These are phyloP conservation scores for Sarocladiaceae sp. DNA, from an alignment of 2,329 filamentous ascomycete species.

Conservation along the genomic window DNA sequence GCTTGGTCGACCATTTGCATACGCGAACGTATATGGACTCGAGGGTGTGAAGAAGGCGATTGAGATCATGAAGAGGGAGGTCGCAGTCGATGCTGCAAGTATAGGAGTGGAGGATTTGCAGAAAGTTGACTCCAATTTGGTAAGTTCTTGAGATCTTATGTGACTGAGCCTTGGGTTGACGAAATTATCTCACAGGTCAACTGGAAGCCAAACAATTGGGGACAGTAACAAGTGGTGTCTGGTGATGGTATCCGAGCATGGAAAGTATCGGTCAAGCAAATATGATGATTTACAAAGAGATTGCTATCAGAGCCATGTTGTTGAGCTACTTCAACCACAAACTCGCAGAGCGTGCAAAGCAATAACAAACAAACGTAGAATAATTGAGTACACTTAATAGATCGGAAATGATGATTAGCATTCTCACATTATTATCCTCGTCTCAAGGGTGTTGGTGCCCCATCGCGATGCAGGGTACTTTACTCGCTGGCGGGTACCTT, in stretches of 20 bases:
- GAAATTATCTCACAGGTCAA: slow-evolving; percentile 1
- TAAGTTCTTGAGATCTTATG: neutral
- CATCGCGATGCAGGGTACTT: slow-evolving; percentile 1
- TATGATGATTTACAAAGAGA: too few species aligned
- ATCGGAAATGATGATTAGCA: neutral
- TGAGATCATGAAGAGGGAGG: slow-evolving; percentile 44
- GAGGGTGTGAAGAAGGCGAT: slow-evolving; percentile 42
- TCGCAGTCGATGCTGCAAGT: slow-evolving; percentile 39
- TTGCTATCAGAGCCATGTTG: too few species aligned
- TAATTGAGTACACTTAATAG: too few species aligned
- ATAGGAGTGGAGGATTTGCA: slow-evolving; percentile 35
- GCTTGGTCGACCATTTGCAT: slow-evolving; percentile 49
- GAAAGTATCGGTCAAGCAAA: too few species aligned
- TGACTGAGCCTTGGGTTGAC: neutral
- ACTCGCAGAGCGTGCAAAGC: too few species aligned
- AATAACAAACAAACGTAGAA: too few species aligned
- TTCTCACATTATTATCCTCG: neutral
- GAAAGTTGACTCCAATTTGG: slow-evolving; percentile 22
- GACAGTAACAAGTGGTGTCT: too few species aligned
- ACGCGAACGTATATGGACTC: slow-evolving; percentile 45
- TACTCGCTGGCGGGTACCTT: neutral
- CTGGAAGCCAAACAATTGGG: slow-evolving; percentile 1
- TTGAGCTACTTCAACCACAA: too few species aligned
- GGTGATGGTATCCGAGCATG: neutral
- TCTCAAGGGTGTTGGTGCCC: slow-evolving; percentile 2